phyloP scores from a whole-genome alignment of 2,329 filamentous ascomycete genomes.

The Alternaria sp. region DNA sequence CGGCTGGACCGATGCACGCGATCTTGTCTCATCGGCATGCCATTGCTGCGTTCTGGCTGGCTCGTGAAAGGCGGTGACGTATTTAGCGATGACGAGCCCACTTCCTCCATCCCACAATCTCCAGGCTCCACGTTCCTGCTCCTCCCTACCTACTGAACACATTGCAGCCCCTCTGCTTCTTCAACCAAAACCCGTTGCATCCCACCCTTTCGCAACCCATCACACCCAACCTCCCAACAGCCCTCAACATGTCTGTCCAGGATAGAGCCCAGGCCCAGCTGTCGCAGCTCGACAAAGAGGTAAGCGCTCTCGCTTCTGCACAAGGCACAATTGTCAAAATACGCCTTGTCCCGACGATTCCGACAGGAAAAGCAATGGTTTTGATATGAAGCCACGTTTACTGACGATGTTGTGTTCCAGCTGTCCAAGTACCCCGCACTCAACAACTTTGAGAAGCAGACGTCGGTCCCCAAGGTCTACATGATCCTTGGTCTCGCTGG shows the following conservation, averaged over 20 bases:
- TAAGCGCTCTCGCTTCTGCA: slow-evolving; percentile 53
- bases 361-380: neutral
- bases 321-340: slow-evolving; percentile 15
- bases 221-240: slow-evolving; percentile 9
- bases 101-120: slow-evolving; percentile 40
- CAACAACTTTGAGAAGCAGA: slow-evolving; percentile 86
- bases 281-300: slow-evolving; percentile 82
- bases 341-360: neutral
- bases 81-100: slow-evolving; percentile 45
- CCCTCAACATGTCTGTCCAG: slow-evolving; percentile 72
- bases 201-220: slow-evolving; percentile 1
- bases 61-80: slow-evolving; percentile 45
- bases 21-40: slow-evolving; percentile 2
- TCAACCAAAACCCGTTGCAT: slow-evolving; percentile 10
- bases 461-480: slow-evolving; percentile 84
- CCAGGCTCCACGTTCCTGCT: slow-evolving; percentile 19
- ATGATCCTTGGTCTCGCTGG: slow-evolving; percentile 76
- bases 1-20: slow-evolving; percentile 1
- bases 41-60: slow-evolving; percentile 24
- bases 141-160: slow-evolving; percentile 25
- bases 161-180: slow-evolving; percentile 9
- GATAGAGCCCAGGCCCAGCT: slow-evolving; percentile 79
- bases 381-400: slow-evolving; percentile 4
- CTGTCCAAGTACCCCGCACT: slow-evolving; percentile 84
- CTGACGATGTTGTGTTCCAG: slow-evolving; percentile 55